Evolutionary conservation across 768 basidiomycete species (phyloP).

Genomic region (Phylloporus sp.): DNA sequence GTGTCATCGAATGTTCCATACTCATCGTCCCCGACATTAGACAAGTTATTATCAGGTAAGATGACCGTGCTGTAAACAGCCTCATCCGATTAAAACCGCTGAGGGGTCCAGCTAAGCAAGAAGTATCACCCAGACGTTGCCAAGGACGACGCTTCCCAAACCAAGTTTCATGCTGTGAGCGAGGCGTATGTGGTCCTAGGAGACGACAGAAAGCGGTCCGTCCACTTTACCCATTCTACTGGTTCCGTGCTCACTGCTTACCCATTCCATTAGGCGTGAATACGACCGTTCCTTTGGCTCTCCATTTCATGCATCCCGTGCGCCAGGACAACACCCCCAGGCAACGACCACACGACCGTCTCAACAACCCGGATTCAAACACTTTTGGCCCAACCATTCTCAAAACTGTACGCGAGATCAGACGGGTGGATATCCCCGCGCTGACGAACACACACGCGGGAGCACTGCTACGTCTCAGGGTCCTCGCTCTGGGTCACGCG

Average conservation of each 20-base stretch:
- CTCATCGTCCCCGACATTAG: constrained; percentile 10
- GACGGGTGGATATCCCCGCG: constrained; percentile 5
- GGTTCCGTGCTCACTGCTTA: neutral
- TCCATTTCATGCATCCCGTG: constrained; percentile 5
- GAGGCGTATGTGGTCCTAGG: constrained; percentile 46
- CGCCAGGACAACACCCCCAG: constrained; percentile 25
- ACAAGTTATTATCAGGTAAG: constrained; percentile 31
- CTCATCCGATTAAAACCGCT: neutral
- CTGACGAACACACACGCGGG: constrained; percentile 11
- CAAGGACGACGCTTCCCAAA: constrained; percentile 34
- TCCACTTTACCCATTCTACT: neutral
- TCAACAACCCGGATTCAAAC: constrained; percentile 22
- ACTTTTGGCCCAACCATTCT: constrained; percentile 26
- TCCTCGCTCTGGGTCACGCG: constrained; percentile 4
- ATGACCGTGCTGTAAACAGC: neutral
- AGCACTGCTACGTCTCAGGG: neutral
- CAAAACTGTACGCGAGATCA: constrained; percentile 18
- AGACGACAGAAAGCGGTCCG: constrained; percentile 44
- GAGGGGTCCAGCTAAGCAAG: constrained; percentile 41
- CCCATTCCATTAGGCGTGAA: constrained; percentile 23
- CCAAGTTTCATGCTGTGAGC: constrained; percentile 43
- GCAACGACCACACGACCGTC: constrained; percentile 27
- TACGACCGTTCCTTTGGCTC: constrained; percentile 26
- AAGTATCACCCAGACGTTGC: constrained; percentile 44
- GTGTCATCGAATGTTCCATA: neutral